These are phyloP conservation scores for Phymatotrichopsis omnivora DNA, from an alignment of 2,329 filamentous ascomycete genomes.

Conservation along the genomic window DNA sequence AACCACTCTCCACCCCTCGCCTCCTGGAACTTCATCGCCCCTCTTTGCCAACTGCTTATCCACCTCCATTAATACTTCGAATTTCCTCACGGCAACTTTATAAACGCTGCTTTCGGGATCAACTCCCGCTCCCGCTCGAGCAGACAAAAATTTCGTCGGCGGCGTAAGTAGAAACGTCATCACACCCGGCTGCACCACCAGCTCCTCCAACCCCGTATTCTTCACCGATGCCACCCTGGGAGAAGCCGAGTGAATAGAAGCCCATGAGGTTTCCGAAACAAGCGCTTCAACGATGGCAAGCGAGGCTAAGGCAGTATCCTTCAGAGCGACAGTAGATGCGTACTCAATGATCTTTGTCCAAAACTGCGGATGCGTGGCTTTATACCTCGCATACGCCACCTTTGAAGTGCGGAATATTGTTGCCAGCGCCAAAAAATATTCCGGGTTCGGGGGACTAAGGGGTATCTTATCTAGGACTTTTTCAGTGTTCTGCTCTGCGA, in stretches of 20 bases:
- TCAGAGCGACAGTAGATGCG: constrained; percentile 19
- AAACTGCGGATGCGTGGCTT: constrained; percentile 11
- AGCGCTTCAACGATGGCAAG: constrained; percentile 22
- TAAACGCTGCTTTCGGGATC: constrained; percentile 19
- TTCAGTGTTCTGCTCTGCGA: constrained; percentile 5
- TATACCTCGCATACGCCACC: constrained; percentile 16
- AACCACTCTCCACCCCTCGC: constrained; percentile 17
- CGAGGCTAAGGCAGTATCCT: constrained; percentile 17
- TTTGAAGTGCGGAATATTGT: constrained; percentile 17
- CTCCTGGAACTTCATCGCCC: constrained; percentile 10
- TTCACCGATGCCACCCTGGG: no score
- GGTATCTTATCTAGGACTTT: constrained; percentile 14
- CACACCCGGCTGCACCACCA: constrained; percentile 16
- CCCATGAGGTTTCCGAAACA: constrained; percentile 11
- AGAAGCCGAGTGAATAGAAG: no score
- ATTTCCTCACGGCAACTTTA: constrained; percentile 15
- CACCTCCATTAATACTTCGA: constrained; percentile 14
- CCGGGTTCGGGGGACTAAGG: constrained; percentile 18
- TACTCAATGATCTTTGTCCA: constrained; percentile 18
- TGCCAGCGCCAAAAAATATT: constrained; percentile 19
- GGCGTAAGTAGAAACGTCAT: constrained; percentile 19
- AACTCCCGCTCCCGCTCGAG: constrained; percentile 14
- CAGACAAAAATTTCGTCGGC: constrained; percentile 6
- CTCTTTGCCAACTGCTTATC: constrained; percentile 5
- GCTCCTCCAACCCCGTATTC: constrained; percentile 18